Conservation (phyloP, 225 moss, liverwort and hornwort species). For the Bryoerythrophyllum caledonicum region DNA sequence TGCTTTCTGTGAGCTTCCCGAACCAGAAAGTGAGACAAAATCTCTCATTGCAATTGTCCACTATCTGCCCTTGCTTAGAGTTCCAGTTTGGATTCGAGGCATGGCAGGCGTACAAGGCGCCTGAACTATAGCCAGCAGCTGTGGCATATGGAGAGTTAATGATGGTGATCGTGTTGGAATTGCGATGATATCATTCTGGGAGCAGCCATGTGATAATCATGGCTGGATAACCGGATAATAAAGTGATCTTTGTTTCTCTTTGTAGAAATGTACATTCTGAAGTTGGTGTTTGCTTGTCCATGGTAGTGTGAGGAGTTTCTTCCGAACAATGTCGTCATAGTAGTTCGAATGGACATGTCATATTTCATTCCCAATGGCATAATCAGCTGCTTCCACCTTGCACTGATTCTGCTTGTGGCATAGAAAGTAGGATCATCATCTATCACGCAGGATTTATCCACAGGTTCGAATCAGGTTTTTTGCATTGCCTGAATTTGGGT, state of each 20-base stretch:
- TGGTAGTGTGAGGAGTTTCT: neutral
- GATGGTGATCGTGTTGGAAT: too few species aligned
- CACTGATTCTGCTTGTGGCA: neutral
- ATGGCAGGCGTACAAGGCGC: neutral
- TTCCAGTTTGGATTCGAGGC: too few species aligned
- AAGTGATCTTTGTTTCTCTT: neutral
- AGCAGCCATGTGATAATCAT: neutral
- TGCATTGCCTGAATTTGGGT: too few species aligned
- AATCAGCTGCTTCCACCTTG: neutral
- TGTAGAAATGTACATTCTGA: conserved; percentile 4
- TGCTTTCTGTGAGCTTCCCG: neutral
- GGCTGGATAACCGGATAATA: neutral
- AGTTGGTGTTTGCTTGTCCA: neutral
- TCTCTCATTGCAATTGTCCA: neutral
- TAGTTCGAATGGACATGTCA: neutral
- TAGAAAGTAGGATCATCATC: neutral
- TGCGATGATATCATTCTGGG: neutral
- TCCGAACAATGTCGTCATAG: neutral
- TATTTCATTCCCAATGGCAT: neutral
- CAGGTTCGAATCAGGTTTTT: neutral
- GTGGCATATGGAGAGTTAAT: too few species aligned
- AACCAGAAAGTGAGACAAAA: neutral
- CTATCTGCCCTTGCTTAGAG: neutral
- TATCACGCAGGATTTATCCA: neutral
- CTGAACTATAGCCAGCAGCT: conserved; percentile 1